Evolutionary conservation across 192 early-diverging fungal genomes (phyloP).

Genomic region (Pilobolus umbonatus): DNA sequence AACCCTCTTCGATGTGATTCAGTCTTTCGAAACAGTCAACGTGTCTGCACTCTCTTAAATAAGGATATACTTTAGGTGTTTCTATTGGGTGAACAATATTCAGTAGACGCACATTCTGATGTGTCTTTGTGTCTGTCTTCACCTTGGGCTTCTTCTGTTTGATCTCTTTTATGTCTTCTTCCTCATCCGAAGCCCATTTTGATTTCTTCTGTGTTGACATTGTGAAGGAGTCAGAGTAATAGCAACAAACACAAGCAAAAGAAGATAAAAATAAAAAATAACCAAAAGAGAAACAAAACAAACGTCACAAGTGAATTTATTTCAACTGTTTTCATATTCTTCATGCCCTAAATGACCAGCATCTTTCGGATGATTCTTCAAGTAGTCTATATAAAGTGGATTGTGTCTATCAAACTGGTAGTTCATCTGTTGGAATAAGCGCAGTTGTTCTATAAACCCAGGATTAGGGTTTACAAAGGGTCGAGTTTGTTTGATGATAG

Average conservation of each 20-base stretch:
- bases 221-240: no score
- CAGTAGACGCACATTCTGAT: neutral
- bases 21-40: conserved; percentile 90
- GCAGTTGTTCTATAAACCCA: conserved; percentile 32
- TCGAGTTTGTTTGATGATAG: conserved; percentile 24
- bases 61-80: conserved; percentile 20
- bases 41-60: conserved; percentile 56
- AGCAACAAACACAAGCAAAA: no score
- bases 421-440: conserved; percentile 27
- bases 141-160: neutral
- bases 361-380: conserved; percentile 17
- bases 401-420: conserved; percentile 20
- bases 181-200: conserved; percentile 9
- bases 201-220: no score
- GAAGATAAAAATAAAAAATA: no score
- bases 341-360: conserved; percentile 19
- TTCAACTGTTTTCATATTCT: conserved; percentile 26
- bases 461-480: conserved; percentile 30
- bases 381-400: conserved; percentile 19
- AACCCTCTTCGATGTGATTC: conserved; percentile 95
- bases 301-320: no score
- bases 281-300: no score
- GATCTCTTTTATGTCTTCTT: neutral
- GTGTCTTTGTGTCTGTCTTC: neutral
- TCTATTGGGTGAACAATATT: neutral